Evolutionary conservation across 148 eudicot species (phyloP), one percentile per base, ranked within the genome.

Genomic region (Silene conica): DNA sequence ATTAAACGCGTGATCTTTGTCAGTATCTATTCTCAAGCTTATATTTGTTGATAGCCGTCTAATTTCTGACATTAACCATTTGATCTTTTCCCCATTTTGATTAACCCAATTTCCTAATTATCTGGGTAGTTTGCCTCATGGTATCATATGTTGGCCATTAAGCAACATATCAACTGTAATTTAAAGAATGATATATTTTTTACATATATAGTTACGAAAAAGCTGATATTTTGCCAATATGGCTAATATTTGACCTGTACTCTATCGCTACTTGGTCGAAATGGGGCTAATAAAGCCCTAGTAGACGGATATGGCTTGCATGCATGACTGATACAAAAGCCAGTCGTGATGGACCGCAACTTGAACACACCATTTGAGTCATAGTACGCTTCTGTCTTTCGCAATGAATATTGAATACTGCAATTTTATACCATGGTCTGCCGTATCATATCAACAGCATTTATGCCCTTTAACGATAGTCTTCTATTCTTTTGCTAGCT

Each of bases 1-100:
- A 58, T 18, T 52, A 69, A 79, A 71, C 74, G 73, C 76, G 77
- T 73, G 61, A 28, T 50, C n/a, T 64, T 78, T 78, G 75, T 79
- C 78, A 59, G 46, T 64, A 54, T 74, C 65, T 74, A 73, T 70
- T 55, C 38, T 21, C 34, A 16, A 50, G 7, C 64, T 64, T 45
- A 46, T 72, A 9, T 64, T 60, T 3, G 13, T 21, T 60, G 12
- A 22, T 1, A 10, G 23, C 3, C 65, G 13, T 2, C 65, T 22
- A 3, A 50, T 18, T 50, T 50, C 55, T 1, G 13, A 50, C 55
- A 2, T 50, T 9, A 12, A 50, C 18, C 55, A 50, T 50, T 1
- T 11, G 9, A 3, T 0, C 55, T 50, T 50, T 50, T 50, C 15
- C 55, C 55, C 55, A 50, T 12, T 50, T 38, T 1, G 15, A 50